Evolutionary conservation across 208 protist genomes (phyloP).

Genomic region (Kentomonas sorsogonicus): DNA sequence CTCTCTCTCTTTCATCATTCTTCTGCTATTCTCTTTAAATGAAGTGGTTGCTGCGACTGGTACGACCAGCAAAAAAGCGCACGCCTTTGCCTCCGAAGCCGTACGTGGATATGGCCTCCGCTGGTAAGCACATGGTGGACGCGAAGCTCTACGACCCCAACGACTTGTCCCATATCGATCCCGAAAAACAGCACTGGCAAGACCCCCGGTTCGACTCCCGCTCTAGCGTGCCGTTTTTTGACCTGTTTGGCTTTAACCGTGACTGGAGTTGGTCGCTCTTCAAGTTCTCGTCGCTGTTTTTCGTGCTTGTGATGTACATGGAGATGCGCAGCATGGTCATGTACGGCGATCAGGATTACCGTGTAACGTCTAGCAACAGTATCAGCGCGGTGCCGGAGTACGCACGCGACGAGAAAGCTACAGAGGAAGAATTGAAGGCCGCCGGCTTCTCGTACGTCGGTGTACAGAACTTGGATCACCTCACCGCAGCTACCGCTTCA

Average conservation of each 20-base stretch:
- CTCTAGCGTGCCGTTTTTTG: conserved; percentile 75
- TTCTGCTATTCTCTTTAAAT: conserved; percentile 11
- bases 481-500: too few species aligned
- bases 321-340: conserved; percentile 55
- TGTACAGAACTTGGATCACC: conserved; percentile 72
- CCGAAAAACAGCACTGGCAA: conserved; percentile 87
- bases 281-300: conserved; percentile 52
- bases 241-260: conserved; percentile 83
- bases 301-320: conserved; percentile 58
- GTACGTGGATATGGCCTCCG: conserved; percentile 71
- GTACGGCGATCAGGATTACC: conserved; percentile 44
- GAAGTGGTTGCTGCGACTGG: conserved; percentile 70
- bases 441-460: conserved; percentile 79
- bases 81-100: conserved; percentile 84
- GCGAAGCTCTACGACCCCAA: conserved; percentile 48
- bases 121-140: conserved; percentile 66
- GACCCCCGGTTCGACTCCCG: conserved; percentile 77
- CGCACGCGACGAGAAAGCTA: conserved; percentile 68
- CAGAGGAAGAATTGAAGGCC: conserved; percentile 70
- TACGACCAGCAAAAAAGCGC: conserved; percentile 21
- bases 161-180: conserved; percentile 71
- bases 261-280: conserved; percentile 89
- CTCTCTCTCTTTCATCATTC: too few species aligned
- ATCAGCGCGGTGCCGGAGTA: conserved; percentile 70
- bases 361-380: conserved; percentile 54